Base-by-base conservation (phyloP, 208 protist genomes). In the Trypanosoma conorhini region DNA sequence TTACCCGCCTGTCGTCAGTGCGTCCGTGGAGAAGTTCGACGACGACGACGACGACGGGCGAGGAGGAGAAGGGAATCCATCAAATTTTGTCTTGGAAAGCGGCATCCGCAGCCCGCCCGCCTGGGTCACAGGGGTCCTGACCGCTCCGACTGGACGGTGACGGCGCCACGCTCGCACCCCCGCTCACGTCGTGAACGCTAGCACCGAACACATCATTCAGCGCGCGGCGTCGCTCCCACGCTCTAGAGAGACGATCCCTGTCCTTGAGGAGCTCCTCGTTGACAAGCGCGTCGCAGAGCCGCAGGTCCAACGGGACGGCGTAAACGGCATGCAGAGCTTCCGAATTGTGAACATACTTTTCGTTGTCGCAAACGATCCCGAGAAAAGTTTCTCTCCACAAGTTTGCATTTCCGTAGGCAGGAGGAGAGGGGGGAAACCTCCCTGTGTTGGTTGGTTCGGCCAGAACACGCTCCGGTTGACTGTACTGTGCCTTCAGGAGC, bases 291-390 rank as follows among this genome's bases (percentile, higher is more conserved):
- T 79, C 62, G 30, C 21, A 5, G 17, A 79, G 30, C 12, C 40
- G 10, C 57, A 65, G 44, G n/a, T 72, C 51, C 5, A 59, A 15
- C 26, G 74, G 74, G 52, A 79, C 19, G 13, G 24, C 33, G 28
- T 76, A 65, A 50, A 80, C 48, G 2, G 58, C 24, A 44, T 80
- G 69, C 24, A 74, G 52, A 24, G 58, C 51, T 17, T 55, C 57
- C 24, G 52, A 62, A 40, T 58, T 74, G 44, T 46, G 48, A 35
- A 44, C 35, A 1, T 62, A 19, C 28, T 62, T 42, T 17, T 17
- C 0, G 22, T 72, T 60, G 58, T 51, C 38, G 26, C 24, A 62
- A 33, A 79, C 15, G 22, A 79, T 22, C 12, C 57, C 46, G 8
- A 64, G 31, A 40, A 79, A 79, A 8, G 62, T 42, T 28, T 44